These are phyloP conservation scores for Globisporangium carolinianum DNA, from an alignment of 352 stramenopile species.

Conservation along the genomic window DNA sequence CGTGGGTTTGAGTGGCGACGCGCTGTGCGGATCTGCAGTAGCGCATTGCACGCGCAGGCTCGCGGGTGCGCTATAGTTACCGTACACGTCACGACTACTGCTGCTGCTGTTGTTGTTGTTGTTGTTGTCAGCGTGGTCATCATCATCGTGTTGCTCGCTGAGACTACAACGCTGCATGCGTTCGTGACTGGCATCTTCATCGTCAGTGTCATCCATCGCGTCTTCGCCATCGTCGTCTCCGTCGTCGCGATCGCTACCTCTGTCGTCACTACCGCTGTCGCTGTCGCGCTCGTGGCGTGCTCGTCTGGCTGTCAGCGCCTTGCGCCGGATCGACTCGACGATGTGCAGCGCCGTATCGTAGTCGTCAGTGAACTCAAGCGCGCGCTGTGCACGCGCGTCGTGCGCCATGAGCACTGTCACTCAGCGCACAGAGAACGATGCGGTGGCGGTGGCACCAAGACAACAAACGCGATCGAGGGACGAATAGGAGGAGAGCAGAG, in stretches of 20 bases:
- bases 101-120: not conserved
- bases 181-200: not conserved
- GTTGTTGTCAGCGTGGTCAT: not conserved
- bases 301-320: conserved; percentile 6
- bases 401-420: conserved; percentile 2
- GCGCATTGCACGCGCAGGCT: not conserved
- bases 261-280: not conserved
- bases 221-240: not conserved
- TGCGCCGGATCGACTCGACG: conserved; percentile 15
- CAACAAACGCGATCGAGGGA: not conserved
- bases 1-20: not conserved
- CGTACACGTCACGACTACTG: not conserved
- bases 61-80: not conserved
- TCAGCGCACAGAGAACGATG: not conserved
- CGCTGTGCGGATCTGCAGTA: not conserved
- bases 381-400: not conserved
- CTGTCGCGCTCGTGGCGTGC: not conserved
- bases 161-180: not conserved
- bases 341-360: conserved; percentile 15
- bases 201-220: not conserved
- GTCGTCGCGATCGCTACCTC: not conserved
- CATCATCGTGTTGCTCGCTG: not conserved
- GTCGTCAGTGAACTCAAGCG: conserved; percentile 2
- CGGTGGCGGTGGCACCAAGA: not conserved
- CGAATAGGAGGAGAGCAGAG: not conserved